Conservation (phyloP, 805 yeast species). For the Zygoascus biomembranicola region DNA sequence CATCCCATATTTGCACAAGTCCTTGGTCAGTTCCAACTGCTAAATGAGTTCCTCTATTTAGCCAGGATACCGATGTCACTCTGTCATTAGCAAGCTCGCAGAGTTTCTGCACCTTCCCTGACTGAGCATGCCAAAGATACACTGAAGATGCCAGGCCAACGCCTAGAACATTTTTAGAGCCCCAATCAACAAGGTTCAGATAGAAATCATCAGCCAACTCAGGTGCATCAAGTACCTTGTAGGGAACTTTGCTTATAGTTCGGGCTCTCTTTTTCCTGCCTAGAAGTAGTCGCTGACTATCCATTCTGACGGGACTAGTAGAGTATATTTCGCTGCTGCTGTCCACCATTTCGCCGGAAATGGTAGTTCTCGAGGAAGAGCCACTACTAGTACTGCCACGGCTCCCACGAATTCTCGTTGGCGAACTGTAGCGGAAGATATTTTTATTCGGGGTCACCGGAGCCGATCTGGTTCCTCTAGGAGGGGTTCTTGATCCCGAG, state of each 20-base stretch:
- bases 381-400: constrained; percentile 1
- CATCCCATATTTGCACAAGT: constrained; percentile 91
- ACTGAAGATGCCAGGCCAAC: constrained; percentile 87
- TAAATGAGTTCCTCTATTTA: constrained; percentile 86
- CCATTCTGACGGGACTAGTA: constrained; percentile 80
- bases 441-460: constrained; percentile 38
- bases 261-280: constrained; percentile 79
- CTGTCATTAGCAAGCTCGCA: constrained; percentile 58
- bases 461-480: constrained; percentile 13
- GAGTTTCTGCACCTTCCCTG: constrained; percentile 73
- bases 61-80: constrained; percentile 86
- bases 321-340: constrained; percentile 71
- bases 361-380: background rate
- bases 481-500: constrained; percentile 6
- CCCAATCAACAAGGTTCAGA: constrained; percentile 91
- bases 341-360: constrained; percentile 30
- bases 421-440: constrained; percentile 30
- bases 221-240: constrained; percentile 91
- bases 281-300: constrained; percentile 67
- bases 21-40: constrained; percentile 90
- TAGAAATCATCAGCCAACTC: constrained; percentile 91
- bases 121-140: constrained; percentile 82
- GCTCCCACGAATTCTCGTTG: constrained; percentile 1
- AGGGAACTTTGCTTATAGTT: constrained; percentile 77
- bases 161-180: constrained; percentile 76